A percentile compares a stretch with the other conserved stretches of the same genome.
phyloP scores from a whole-genome alignment of 2,329 filamentous ascomycete genomes.

The Pseudocercospora fijiensis region DNA sequence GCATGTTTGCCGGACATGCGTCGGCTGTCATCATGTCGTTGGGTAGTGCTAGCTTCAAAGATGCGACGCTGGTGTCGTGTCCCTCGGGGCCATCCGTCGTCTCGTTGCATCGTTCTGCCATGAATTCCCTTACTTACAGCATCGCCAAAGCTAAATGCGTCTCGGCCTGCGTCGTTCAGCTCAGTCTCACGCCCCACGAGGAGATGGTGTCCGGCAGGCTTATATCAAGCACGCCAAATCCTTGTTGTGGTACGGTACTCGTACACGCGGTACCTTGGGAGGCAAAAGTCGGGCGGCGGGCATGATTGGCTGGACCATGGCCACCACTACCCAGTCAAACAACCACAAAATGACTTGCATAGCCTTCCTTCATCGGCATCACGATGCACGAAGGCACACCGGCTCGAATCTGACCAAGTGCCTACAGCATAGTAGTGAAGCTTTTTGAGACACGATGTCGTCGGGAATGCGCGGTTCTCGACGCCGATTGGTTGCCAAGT shows the following conservation, averaged over 20 bases:
- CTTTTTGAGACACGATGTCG: constrained; percentile 12
- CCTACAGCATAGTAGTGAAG: constrained; percentile 9
- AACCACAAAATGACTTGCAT: constrained; percentile 24
- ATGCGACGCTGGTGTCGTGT: neutral
- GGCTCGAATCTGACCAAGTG: constrained; percentile 1
- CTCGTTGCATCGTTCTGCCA: neutral
- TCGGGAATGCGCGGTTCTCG: neutral
- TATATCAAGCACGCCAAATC: constrained; percentile 9
- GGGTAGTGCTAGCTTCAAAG: neutral
- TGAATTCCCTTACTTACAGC: constrained; percentile 4
- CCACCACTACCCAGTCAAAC: constrained; percentile 9
- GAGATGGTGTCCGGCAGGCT: constrained; percentile 1
- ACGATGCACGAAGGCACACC: constrained; percentile 12
- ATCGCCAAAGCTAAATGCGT: constrained; percentile 9
- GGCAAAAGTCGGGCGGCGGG: neutral
- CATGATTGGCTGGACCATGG: constrained; percentile 1
- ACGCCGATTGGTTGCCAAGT: neutral
- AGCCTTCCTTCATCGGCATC: constrained; percentile 19
- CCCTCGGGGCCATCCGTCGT: neutral
- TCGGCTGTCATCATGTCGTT: neutral
- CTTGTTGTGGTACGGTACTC: constrained; percentile 2
- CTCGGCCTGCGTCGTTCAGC: constrained; percentile 8
- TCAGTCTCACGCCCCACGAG: neutral
- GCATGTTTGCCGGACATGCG: neutral
- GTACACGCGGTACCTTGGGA: constrained; percentile 4